Evolutionary conservation across 2,329 filamentous ascomycete genomes (phyloP).

Genomic region (Sporothrix luriei): DNA sequence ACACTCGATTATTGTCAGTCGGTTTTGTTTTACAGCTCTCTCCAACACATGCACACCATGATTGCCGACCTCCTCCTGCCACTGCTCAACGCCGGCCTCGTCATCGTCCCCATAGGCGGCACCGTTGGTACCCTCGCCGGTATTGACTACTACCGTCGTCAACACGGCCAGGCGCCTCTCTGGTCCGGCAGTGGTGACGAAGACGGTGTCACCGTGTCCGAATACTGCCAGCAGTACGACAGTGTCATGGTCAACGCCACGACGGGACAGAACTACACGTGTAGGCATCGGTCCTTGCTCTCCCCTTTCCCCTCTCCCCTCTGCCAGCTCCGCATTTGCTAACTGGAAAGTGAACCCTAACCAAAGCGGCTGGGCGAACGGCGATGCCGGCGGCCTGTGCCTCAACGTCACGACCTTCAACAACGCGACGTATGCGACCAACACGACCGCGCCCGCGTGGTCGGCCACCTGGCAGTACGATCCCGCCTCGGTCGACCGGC

Average conservation of each 20-base stretch:
- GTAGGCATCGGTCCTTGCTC: slow-evolving; percentile 43
- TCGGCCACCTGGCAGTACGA: slow-evolving; percentile 58
- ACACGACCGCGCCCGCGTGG: slow-evolving; percentile 52
- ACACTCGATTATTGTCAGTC: neutral
- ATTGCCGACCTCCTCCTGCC: slow-evolving; percentile 44
- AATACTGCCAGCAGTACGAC: slow-evolving; percentile 36
- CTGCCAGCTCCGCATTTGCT: neutral
- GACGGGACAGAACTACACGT: slow-evolving; percentile 50
- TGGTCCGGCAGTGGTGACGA: slow-evolving; percentile 42
- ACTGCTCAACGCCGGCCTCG: slow-evolving; percentile 54
- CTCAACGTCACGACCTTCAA: slow-evolving; percentile 52
- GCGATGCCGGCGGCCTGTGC: slow-evolving; percentile 42
- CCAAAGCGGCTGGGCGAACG: slow-evolving; percentile 54
- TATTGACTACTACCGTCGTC: slow-evolving; percentile 49
- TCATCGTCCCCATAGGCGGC: slow-evolving; percentile 45
- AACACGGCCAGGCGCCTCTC: slow-evolving; percentile 50
- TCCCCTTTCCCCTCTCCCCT: neutral
- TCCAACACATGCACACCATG: slow-evolving; percentile 40
- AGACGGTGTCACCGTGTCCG: slow-evolving; percentile 19
- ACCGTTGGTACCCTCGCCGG: slow-evolving; percentile 51
- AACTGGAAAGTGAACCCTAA: slow-evolving; percentile 55
- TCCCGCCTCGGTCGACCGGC: slow-evolving; percentile 44
- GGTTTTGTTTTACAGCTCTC: neutral
- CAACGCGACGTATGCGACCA: slow-evolving; percentile 54
- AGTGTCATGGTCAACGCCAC: slow-evolving; percentile 35